A percentile compares a stretch with the other conserved stretches of the same genome.
phyloP scores from a whole-genome alignment of 176 grass and related monocot species.

The Rhynchospora tenuis region DNA sequence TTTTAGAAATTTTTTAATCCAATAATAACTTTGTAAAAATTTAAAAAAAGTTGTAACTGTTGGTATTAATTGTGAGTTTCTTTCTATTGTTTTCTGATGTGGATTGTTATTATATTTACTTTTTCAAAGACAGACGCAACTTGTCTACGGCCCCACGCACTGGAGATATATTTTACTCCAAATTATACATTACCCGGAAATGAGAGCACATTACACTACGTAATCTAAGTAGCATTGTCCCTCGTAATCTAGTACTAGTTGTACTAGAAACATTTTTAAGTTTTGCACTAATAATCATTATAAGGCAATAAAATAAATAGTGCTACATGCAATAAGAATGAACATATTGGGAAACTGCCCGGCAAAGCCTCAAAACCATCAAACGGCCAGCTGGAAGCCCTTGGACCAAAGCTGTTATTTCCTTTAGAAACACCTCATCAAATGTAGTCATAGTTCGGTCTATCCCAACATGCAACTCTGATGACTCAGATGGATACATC shows the following conservation, averaged over 20 bases:
- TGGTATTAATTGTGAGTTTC: too few species aligned
- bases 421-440: constrained; percentile 19
- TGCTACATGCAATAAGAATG: constrained; percentile 23
- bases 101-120: too few species aligned
- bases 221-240: background rate
- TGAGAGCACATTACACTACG: background rate
- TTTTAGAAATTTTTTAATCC: too few species aligned
- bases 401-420: constrained; percentile 35
- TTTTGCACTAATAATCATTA: background rate
- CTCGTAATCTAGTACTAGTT: background rate
- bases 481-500: constrained; percentile 66
- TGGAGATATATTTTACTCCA: too few species aligned
- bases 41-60: too few species aligned
- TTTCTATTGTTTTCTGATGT: too few species aligned
- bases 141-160: too few species aligned
- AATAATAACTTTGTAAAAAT: too few species aligned
- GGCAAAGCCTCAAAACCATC: constrained; percentile 56
- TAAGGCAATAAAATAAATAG: background rate
- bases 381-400: constrained; percentile 39
- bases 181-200: too few species aligned
- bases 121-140: too few species aligned
- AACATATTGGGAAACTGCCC: constrained; percentile 40
- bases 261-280: background rate
- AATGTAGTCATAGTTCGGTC: constrained; percentile 42
- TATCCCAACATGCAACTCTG: constrained; percentile 53